Base-by-base conservation (phyloP, 257 asterid species). In the Nicotiana obtusifolia region DNA sequence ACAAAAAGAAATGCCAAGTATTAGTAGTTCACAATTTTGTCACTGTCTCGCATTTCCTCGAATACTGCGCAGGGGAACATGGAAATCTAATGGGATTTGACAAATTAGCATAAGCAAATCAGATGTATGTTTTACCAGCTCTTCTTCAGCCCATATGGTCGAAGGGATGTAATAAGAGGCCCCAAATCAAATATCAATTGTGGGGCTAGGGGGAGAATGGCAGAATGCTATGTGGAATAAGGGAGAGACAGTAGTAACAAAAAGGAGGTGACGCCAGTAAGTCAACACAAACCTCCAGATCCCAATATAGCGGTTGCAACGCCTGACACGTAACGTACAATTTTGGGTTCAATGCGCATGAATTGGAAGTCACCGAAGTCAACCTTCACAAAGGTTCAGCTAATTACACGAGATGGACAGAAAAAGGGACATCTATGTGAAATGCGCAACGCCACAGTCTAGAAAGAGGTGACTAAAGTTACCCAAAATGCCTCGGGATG, bases 401-500 rank as follows among this genome's bases (percentile, higher is more conserved):
- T 22, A 17, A 80, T 62, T 62, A 64, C 52, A 64, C 47, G 52
- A 14, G 73, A 64, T 44, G 37, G 77, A 62, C 57, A 80, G 24
- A 61, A 78, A 54, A 57, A 64, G 64, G 60, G 61, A 24, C 14
- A 84, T 28, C 60, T 69, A 61, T 49, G 65, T 88, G 79, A 87
- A 77, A 16, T 44, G 69, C 19, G 76, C 82, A 57, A 84, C 35
- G 49, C 56, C 76, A 62, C 22, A 17, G 22, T 59, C 71, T 76
- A 73, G 62, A 75, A 86, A 30, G 68, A 80, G 64, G 24, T 20
- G 10, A 37, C 47, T 56, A 49, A 64, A 37, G 65, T 81, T 88
- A 94, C 99, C 99, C 99, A 96, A 61, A 96, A 93, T 79, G 99
- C 99, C 87, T 89, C 88, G 65, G 99, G 98, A 82, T 93, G 98